These are phyloP conservation scores for Claviceps monticola DNA, from an alignment of 2,329 filamentous ascomycete species.

Conservation along the genomic window DNA sequence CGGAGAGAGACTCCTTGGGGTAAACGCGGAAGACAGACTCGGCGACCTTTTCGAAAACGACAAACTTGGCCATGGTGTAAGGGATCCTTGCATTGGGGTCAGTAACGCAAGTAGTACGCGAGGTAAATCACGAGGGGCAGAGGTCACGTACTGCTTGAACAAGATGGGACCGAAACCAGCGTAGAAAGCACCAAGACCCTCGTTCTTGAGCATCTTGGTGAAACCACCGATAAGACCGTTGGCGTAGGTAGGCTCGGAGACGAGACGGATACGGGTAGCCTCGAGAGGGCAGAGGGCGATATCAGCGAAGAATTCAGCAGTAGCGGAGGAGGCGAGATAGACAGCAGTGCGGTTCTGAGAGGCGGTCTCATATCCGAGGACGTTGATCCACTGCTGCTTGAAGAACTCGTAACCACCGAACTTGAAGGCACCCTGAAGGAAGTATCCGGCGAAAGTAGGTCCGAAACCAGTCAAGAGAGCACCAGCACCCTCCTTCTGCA, in stretches of 20 bases:
- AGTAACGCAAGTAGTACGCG: background rate
- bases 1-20: constrained; percentile 58
- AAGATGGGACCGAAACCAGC: constrained; percentile 79
- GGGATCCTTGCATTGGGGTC: constrained; percentile 46
- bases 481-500: constrained; percentile 70
- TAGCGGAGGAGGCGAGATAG: constrained; percentile 58
- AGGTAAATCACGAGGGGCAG: background rate
- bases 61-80: constrained; percentile 93
- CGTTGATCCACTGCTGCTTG: constrained; percentile 81
- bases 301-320: constrained; percentile 58
- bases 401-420: constrained; percentile 94
- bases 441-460: constrained; percentile 79
- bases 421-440: constrained; percentile 88
- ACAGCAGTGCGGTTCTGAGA: constrained; percentile 67
- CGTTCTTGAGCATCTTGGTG: constrained; percentile 67
- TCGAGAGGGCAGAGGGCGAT: constrained; percentile 83
- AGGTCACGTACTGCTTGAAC: constrained; percentile 35
- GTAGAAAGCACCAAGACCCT: constrained; percentile 80
- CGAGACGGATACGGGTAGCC: constrained; percentile 86
- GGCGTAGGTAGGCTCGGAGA: constrained; percentile 77
- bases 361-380: constrained; percentile 63
- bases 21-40: constrained; percentile 55
- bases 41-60: constrained; percentile 80
- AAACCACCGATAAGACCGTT: constrained; percentile 67
- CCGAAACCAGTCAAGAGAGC: constrained; percentile 77